phyloP scores from a whole-genome alignment of 140 eudicot genomes.

The Anethum foeniculum region DNA sequence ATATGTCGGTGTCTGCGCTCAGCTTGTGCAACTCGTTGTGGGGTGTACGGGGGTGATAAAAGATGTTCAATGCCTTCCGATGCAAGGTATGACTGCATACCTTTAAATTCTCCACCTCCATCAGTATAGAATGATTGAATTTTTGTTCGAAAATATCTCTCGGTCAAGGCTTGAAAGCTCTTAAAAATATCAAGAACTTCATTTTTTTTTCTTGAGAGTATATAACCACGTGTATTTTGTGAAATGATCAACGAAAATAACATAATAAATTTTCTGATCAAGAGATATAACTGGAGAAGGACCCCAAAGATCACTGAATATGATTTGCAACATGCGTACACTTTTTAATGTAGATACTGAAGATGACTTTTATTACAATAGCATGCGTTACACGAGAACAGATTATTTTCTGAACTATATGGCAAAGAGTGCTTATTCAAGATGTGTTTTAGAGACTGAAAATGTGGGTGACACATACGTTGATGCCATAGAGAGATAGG shows the following conservation, averaged over 20 bases:
- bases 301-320: not conserved
- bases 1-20: too few species aligned
- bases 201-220: not conserved
- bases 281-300: not conserved
- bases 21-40: not conserved
- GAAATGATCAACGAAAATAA: too few species aligned
- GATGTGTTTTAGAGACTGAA: not conserved
- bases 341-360: not conserved
- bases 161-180: not conserved
- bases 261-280: not conserved
- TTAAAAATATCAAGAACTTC: not conserved
- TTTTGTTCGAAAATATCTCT: not conserved
- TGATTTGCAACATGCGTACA: not conserved
- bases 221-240: too few species aligned
- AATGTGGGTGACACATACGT: not conserved
- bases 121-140: constrained; percentile 44
- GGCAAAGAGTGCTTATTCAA: not conserved
- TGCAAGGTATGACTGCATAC: not conserved
- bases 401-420: not conserved
- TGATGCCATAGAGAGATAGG: not conserved
- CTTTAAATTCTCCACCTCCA: constrained; percentile 61
- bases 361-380: not conserved
- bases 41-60: not conserved
- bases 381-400: not conserved
- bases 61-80: not conserved